phyloP scores from a whole-genome alignment of 2,329 filamentous ascomycete species.

The Aspergillus thermomutatus region DNA sequence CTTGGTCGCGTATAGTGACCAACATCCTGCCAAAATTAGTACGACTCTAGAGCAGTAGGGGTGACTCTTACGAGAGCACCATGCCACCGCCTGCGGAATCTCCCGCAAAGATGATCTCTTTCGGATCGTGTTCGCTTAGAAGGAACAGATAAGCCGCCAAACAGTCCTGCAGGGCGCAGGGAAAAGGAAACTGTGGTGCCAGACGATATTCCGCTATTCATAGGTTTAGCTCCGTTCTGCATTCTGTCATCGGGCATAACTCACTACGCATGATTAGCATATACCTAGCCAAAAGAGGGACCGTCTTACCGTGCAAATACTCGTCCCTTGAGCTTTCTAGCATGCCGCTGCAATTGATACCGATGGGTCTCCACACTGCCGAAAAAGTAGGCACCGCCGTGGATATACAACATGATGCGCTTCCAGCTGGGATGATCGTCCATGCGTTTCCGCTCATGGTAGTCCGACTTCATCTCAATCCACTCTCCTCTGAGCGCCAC shows the following conservation, averaged over 20 bases:
- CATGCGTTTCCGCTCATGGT: slow-evolving; percentile 65
- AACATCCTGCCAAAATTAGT: slow-evolving; percentile 55
- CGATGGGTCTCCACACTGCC: slow-evolving; percentile 93
- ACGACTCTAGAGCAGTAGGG: background rate
- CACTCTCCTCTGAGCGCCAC: slow-evolving; percentile 77
- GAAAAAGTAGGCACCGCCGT: slow-evolving; percentile 94
- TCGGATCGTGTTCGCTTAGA: slow-evolving; percentile 70
- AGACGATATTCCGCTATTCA: slow-evolving; percentile 68
- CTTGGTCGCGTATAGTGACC: slow-evolving; percentile 76
- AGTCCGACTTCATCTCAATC: slow-evolving; percentile 91
- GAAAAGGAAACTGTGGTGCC: slow-evolving; percentile 91
- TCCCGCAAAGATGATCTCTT: slow-evolving; percentile 80
- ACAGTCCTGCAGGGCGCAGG: slow-evolving; percentile 87
- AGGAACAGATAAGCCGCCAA: slow-evolving; percentile 83
- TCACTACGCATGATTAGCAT: slow-evolving; percentile 23
- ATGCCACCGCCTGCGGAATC: slow-evolving; percentile 94
- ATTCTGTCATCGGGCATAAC: slow-evolving; percentile 3
- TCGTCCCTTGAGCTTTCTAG: slow-evolving; percentile 84
- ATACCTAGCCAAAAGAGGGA: background rate
- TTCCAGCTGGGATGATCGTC: slow-evolving; percentile 51
- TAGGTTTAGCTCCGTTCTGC: slow-evolving; percentile 11
- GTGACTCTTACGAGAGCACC: slow-evolving; percentile 58
- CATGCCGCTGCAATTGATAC: slow-evolving; percentile 97
- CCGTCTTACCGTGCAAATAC: slow-evolving; percentile 66
- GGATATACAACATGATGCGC: slow-evolving; percentile 87